Evolutionary conservation across 2,329 filamentous ascomycete species (phyloP).

Genomic region (Ascochyta pisi): DNA sequence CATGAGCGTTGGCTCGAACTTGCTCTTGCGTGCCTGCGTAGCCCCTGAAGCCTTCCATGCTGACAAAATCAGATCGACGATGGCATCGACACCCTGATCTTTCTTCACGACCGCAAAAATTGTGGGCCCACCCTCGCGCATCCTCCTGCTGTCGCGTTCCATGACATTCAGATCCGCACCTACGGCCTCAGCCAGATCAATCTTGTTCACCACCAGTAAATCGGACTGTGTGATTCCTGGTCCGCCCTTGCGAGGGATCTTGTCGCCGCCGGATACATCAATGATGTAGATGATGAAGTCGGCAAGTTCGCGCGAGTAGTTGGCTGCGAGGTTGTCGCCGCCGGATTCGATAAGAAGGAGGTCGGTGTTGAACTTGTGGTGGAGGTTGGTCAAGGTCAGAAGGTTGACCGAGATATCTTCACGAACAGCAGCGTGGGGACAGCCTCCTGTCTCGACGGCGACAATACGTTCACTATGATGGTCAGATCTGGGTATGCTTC

Average conservation of each 20-base stretch:
- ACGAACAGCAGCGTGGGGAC: constrained; percentile 94
- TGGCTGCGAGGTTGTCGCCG: constrained; percentile 95
- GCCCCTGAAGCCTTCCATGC: constrained; percentile 94
- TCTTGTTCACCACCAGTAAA: constrained; percentile 94
- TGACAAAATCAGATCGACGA: constrained; percentile 85
- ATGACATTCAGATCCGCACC: constrained; percentile 91
- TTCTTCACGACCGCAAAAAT: constrained; percentile 98
- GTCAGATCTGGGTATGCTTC: neutral
- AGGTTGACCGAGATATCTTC: constrained; percentile 97
- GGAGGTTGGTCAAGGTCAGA: constrained; percentile 87
- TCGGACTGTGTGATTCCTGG: constrained; percentile 98
- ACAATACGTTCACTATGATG: constrained; percentile 70
- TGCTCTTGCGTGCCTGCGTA: constrained; percentile 45
- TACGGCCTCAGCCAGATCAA: constrained; percentile 86
- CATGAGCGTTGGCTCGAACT: constrained; percentile 45
- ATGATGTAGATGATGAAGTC: constrained; percentile 99
- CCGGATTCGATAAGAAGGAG: constrained; percentile 93
- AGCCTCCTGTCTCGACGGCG: constrained; percentile 97
- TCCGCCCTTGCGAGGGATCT: constrained; percentile 93
- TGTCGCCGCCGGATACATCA: constrained; percentile 94
- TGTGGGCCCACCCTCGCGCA: constrained; percentile 91
- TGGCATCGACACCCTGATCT: constrained; percentile 81
- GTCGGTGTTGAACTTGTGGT: constrained; percentile 79
- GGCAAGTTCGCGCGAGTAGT: constrained; percentile 92
- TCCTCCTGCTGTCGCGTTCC: constrained; percentile 93